These are phyloP conservation scores for Xylaria polymorpha DNA, from an alignment of 2,329 filamentous ascomycete genomes.

Conservation along the genomic window DNA sequence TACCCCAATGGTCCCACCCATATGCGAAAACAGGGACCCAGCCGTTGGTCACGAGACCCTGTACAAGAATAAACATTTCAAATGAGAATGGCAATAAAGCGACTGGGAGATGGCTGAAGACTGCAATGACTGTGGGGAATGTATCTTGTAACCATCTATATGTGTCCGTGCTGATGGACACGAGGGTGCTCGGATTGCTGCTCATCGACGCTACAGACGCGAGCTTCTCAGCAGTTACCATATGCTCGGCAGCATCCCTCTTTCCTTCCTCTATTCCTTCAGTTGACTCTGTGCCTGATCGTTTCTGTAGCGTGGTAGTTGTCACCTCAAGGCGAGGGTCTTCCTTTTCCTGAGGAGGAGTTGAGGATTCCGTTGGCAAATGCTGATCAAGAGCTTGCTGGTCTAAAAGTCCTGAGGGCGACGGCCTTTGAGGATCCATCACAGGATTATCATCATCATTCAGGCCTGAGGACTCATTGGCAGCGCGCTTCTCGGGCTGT, in stretches of 20 bases:
- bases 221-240: neutral
- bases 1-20: slow-evolving; percentile 75
- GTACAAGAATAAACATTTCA: slow-evolving; percentile 79
- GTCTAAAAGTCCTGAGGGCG: neutral
- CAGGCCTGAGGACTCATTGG: neutral
- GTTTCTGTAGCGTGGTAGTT: neutral
- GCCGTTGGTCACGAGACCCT: slow-evolving; percentile 77
- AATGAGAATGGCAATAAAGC: slow-evolving; percentile 77
- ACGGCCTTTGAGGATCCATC: neutral
- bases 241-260: neutral
- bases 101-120: slow-evolving; percentile 73
- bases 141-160: slow-evolving; percentile 74
- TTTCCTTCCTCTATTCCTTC: slow-evolving; percentile 19
- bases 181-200: slow-evolving; percentile 58
- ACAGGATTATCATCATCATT: neutral
- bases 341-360: slow-evolving; percentile 2
- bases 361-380: neutral
- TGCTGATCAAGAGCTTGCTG: neutral
- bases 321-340: neutral
- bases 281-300: slow-evolving; percentile 30
- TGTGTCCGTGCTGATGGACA: slow-evolving; percentile 58
- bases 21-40: slow-evolving; percentile 80
- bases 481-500: neutral
- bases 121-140: slow-evolving; percentile 75
- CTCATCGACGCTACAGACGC: neutral